These are phyloP conservation scores for Aspergillus bridgeri DNA, from an alignment of 495 filamentous ascomycete species.

Conservation along the genomic window DNA sequence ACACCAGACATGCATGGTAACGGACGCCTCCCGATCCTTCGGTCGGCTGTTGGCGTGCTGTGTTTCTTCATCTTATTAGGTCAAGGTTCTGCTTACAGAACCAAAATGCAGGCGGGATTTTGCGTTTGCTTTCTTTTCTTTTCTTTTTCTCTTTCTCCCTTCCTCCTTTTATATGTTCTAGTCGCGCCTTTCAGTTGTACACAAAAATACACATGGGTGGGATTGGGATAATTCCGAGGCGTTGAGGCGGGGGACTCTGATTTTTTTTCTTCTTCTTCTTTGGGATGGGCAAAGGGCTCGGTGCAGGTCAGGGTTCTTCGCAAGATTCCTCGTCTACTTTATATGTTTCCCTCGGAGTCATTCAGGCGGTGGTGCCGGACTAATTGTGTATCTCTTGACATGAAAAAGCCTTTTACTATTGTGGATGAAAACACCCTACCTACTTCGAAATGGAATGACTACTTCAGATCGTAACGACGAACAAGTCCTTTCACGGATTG, in stretches of 20 bases:
- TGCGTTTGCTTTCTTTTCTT: background rate
- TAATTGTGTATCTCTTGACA: background rate
- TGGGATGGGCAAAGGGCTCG: background rate
- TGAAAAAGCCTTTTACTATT: background rate
- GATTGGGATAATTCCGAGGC: background rate
- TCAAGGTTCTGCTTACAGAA: background rate
- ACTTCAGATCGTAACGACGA: background rate
- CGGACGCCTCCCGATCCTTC: background rate
- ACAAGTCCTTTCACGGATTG: background rate
- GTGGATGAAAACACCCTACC: background rate
- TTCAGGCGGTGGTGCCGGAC: background rate
- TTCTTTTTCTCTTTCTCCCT: background rate
- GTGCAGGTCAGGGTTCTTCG: background rate
- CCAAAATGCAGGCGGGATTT: background rate
- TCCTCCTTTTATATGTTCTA: background rate
- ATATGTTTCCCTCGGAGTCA: background rate
- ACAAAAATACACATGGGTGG: constrained; percentile 3
- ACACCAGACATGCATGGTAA: constrained; percentile 29
- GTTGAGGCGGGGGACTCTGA: background rate
- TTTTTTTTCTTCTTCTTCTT: background rate
- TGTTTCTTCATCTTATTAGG: background rate
- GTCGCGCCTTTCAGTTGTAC: background rate
- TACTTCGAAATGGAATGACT: background rate
- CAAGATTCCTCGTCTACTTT: no score
- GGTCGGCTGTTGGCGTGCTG: background rate